Conservation (phyloP, 2,329 filamentous ascomycete species). For the Aciculosporium take region DNA sequence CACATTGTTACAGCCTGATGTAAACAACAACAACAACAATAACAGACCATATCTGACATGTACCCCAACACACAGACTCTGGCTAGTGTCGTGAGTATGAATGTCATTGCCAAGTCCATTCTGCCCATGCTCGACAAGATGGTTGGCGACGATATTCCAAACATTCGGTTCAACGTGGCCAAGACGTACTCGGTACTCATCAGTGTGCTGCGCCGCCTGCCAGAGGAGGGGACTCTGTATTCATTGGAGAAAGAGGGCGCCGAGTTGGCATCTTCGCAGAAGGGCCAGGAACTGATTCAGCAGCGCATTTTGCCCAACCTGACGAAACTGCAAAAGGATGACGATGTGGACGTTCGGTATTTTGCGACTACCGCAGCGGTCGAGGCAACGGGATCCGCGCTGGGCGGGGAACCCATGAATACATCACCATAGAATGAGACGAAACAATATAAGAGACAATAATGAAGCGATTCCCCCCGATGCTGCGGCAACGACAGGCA, state of each 20-base stretch:
- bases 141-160: constrained; percentile 86
- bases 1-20: background rate
- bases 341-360: constrained; percentile 95
- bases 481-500: constrained; percentile 3
- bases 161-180: constrained; percentile 98
- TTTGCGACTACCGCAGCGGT: constrained; percentile 84
- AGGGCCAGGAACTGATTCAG: constrained; percentile 67
- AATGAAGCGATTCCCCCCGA: constrained; percentile 41
- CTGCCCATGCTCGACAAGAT: constrained; percentile 94
- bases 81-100: constrained; percentile 79
- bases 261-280: constrained; percentile 48
- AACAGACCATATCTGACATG: background rate
- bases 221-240: constrained; percentile 74
- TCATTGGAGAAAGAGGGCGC: constrained; percentile 67
- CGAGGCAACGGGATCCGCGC: constrained; percentile 31
- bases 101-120: constrained; percentile 85
- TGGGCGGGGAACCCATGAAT: constrained; percentile 47
- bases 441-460: constrained; percentile 17
- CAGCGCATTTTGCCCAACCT: constrained; percentile 78
- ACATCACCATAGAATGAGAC: constrained; percentile 44
- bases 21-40: background rate
- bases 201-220: constrained; percentile 79
- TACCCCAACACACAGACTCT: constrained; percentile 51
- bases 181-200: constrained; percentile 92
- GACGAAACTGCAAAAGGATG: constrained; percentile 91